Evolutionary conservation across 176 grass and related monocot genomes (phyloP).

Genomic region (Oryza rufipogon): DNA sequence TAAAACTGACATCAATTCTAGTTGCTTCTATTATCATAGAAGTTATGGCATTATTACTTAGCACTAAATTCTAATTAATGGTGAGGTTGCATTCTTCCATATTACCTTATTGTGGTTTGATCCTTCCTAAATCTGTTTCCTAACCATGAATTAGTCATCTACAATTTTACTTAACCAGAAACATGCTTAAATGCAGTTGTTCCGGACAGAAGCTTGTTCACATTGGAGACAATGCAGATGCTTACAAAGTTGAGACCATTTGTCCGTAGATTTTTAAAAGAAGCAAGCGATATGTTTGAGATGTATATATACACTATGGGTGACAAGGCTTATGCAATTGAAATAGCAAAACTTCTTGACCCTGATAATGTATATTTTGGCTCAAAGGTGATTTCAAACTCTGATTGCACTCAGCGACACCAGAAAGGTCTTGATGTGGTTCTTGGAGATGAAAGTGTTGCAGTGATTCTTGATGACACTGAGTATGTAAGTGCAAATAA

Average conservation of each 20-base stretch:
- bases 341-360: constrained; percentile 94
- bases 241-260: constrained; percentile 94
- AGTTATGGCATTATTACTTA: neutral
- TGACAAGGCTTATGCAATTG: constrained; percentile 79
- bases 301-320: constrained; percentile 98
- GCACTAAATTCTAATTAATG: neutral
- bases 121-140: constrained; percentile 24
- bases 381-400: constrained; percentile 88
- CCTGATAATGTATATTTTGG: constrained; percentile 78
- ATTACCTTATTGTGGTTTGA: neutral
- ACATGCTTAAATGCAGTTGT: constrained; percentile 58
- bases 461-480: constrained; percentile 95
- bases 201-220: constrained; percentile 64
- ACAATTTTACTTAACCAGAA: neutral
- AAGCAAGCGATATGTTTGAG: constrained; percentile 90
- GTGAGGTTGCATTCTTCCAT: neutral
- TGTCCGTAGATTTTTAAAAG: constrained; percentile 71
- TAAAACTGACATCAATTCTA: neutral
- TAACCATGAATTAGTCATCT: neutral
- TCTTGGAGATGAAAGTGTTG: constrained; percentile 78
- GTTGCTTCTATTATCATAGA: constrained; percentile 8
- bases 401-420: constrained; percentile 78
- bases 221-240: constrained; percentile 70
- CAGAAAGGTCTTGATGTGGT: constrained; percentile 97
- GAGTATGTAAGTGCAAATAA: constrained; percentile 63